Evolutionary conservation across 2,329 filamentous ascomycete genomes (phyloP), one percentile per base, ranked within the genome.

Genomic region (Verticillium alfalfae): DNA sequence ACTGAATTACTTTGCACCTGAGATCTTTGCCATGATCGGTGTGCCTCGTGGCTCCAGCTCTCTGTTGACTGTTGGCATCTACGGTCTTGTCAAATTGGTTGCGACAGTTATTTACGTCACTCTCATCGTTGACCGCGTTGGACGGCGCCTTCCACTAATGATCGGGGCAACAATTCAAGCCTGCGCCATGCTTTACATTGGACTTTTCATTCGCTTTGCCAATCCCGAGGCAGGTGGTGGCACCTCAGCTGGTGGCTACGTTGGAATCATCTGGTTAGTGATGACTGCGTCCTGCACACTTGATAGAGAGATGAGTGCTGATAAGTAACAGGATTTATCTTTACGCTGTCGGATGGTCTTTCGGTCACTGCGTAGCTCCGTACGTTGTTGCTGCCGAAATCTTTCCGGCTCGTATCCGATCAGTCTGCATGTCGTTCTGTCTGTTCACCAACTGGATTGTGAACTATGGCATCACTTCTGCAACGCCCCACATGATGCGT

Each of bases 21-120:
- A 75, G 58, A 76, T 78, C 13, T 78, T 78, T 55, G 68, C 68
- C 7, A 70, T 76, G 68, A 75, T 78, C 26, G 75, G 76, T 38
- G 77, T 75, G 0, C 65, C 64, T 2, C 62, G 66, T 2, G 70
- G 70, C 3, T 73, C 71, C 16, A 65, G 64, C 15, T 65, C 69
- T 5, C 67, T 78, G 1, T 66, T 78, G n/a, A 74, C 74, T 0
- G 76, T 74, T 2, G 75, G 75, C 4, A 66, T 70, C 3, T 70
- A 70, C 22, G 68, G 69, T 7, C 26, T 72, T 3, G 68, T 70
- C 56, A 70, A 70, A 64, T 52, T 69, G 6, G 64, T 57, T 2
- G 65, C 67, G 1, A 69, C 63, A 2, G 61, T 68, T 13, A 55
- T 70, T n/a, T 70, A 70, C 37, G 67, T 70, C 2, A 64, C 78